Evolutionary conservation across 2,329 filamentous ascomycete genomes (phyloP).

Genomic region (Colletotrichum magnum): DNA sequence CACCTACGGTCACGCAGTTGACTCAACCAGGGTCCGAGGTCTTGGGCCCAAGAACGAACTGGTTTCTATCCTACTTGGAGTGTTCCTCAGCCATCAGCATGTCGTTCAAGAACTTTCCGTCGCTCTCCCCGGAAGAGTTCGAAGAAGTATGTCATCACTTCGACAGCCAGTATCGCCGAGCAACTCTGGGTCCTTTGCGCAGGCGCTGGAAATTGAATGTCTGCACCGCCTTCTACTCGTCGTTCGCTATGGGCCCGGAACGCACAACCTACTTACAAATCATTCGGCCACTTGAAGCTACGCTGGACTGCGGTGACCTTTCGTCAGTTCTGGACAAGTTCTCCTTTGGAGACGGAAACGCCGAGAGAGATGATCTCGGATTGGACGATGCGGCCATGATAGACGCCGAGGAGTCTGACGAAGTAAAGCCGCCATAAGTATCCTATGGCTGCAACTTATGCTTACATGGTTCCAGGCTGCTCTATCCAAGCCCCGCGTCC

Average conservation of each 20-base stretch:
- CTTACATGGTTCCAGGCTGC: conserved; percentile 53
- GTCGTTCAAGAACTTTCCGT: conserved; percentile 69
- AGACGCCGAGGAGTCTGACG: conserved; percentile 65
- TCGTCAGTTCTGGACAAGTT: conserved; percentile 61
- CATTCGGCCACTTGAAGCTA: conserved; percentile 64
- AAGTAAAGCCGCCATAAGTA: conserved; percentile 53
- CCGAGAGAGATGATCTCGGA: conserved; percentile 41
- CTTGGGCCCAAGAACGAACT: too few relatives aligned
- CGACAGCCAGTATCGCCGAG: conserved; percentile 71
- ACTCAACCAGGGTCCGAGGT: not conserved
- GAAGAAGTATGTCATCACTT: conserved; percentile 74
- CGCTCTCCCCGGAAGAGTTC: conserved; percentile 74
- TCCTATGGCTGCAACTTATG: conserved; percentile 25
- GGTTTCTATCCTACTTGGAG: not conserved
- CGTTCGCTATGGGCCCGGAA: conserved; percentile 57
- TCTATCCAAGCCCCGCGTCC: conserved; percentile 50
- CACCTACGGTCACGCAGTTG: too few relatives aligned
- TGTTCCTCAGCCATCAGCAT: not conserved
- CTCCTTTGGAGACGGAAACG: conserved; percentile 54
- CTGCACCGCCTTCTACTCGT: conserved; percentile 65
- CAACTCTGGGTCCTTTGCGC: conserved; percentile 68
- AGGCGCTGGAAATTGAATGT: conserved; percentile 68
- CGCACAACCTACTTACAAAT: conserved; percentile 70
- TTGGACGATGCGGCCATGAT: conserved; percentile 62
- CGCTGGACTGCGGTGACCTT: conserved; percentile 60